These are phyloP conservation scores for Escallonia herrerae DNA, from an alignment of 129 eudicot genomes.

Conservation along the genomic window DNA sequence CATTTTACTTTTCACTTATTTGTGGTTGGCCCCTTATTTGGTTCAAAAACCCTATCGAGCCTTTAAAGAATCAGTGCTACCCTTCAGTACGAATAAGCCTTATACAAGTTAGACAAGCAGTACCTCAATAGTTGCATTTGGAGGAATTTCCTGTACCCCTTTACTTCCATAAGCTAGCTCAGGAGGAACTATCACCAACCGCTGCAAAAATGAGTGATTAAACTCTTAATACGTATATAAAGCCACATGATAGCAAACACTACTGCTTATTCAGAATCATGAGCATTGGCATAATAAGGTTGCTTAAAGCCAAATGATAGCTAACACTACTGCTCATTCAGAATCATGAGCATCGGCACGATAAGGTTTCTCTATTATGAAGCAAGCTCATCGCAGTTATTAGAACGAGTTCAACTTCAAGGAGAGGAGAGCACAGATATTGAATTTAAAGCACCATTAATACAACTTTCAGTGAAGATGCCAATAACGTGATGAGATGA, in stretches of 20 bases:
- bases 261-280: neutral
- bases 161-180: conserved; percentile 91
- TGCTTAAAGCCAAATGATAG: neutral
- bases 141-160: conserved; percentile 98
- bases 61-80: neutral
- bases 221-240: neutral
- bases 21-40: neutral
- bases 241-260: neutral
- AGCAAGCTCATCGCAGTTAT: neutral
- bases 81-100: neutral
- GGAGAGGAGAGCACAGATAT: neutral
- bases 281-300: neutral
- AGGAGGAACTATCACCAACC: conserved; percentile 90
- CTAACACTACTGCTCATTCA: neutral
- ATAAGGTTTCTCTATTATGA: neutral
- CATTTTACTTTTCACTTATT: neutral
- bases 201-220: conserved; percentile 37
- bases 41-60: neutral
- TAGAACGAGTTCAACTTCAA: neutral
- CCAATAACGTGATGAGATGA: no score
- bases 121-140: conserved; percentile 97
- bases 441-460: no score
- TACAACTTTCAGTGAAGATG: no score
- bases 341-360: no score
- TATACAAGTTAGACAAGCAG: neutral